Evolutionary conservation across 2,329 filamentous ascomycete genomes (phyloP).

Genomic region (Didymella arachidicola): DNA sequence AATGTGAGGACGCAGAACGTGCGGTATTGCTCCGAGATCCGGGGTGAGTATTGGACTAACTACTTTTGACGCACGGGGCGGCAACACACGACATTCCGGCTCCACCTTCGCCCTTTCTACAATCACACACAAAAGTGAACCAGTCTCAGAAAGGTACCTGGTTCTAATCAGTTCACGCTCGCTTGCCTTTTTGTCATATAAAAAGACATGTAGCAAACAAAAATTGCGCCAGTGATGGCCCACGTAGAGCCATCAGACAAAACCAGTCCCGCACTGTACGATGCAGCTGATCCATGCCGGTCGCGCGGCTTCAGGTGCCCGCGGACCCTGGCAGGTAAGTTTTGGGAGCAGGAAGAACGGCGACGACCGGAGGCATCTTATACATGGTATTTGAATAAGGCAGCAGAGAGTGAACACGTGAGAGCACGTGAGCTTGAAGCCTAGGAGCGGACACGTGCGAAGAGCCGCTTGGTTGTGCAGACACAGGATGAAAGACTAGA

Average conservation of each 20-base stretch:
- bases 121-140: neutral
- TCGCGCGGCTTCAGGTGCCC: constrained; percentile 12
- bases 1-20: neutral
- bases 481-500: too few species aligned
- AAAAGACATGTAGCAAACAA: constrained; percentile 13
- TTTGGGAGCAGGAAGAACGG: neutral
- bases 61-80: constrained; percentile 2
- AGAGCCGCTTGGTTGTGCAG: neutral
- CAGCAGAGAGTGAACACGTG: constrained; percentile 7
- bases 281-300: constrained; percentile 20
- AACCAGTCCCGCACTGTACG: constrained; percentile 17
- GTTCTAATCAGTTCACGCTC: too few species aligned
- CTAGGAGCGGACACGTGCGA: neutral
- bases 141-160: too few species aligned
- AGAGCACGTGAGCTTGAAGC: constrained; percentile 2
- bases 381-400: neutral
- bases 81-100: constrained; percentile 1
- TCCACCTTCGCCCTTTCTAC: constrained; percentile 2
- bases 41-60: constrained; percentile 15
- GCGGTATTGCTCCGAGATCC: neutral
- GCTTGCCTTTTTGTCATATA: neutral
- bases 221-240: constrained; percentile 15
- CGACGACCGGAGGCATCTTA: neutral
- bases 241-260: constrained; percentile 6
- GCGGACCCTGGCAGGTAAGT: constrained; percentile 15